A percentile compares a stretch with the other conserved stretches of the same genome.
phyloP scores from a whole-genome alignment of 495 filamentous ascomycete genomes.

The Neurospora cerealis region DNA sequence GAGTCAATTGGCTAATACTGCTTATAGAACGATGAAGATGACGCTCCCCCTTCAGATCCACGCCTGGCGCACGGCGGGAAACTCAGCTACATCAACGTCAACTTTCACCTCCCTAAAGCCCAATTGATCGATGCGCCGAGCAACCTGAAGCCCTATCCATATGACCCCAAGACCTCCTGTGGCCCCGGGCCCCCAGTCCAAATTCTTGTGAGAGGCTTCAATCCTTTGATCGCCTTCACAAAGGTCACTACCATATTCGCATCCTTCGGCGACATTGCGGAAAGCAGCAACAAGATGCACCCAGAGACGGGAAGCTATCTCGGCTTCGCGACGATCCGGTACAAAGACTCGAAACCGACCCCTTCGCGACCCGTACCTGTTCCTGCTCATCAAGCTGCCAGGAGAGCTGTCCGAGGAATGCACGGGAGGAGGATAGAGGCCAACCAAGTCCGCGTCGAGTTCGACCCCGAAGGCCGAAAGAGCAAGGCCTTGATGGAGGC shows the following conservation, averaged over 20 bases:
- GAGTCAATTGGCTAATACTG: conserved; percentile 41
- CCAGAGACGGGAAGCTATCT: conserved; percentile 87
- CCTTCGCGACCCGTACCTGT: conserved; percentile 36
- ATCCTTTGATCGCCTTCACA: conserved; percentile 71
- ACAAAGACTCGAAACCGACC: conserved; percentile 57
- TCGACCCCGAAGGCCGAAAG: conserved; percentile 76
- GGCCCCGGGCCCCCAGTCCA: conserved; percentile 82
- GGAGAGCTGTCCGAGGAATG: conserved; percentile 60
- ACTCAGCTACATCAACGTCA: conserved; percentile 48
- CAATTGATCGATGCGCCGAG: conserved; percentile 70
- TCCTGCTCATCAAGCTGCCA: conserved; percentile 67
- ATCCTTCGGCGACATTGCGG: conserved; percentile 78
- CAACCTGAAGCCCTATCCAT: conserved; percentile 62
- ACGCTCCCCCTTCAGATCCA: conserved; percentile 62
- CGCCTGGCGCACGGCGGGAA: conserved; percentile 53
- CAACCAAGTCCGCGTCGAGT: conserved; percentile 64
- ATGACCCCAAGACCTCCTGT: conserved; percentile 70
- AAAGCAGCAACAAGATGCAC: conserved; percentile 83
- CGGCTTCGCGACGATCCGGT: conserved; percentile 83
- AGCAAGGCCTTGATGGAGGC: conserved; percentile 64
- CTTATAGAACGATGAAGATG: conserved; percentile 48
- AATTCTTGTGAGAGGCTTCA: conserved; percentile 86
- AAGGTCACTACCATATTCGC: conserved; percentile 75
- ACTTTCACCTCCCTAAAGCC: conserved; percentile 63
- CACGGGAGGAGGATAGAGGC: conserved; percentile 63